Evolutionary conservation across 2,329 filamentous ascomycete species (phyloP).

Genomic region (Ophiosphaerella herpotricha): DNA sequence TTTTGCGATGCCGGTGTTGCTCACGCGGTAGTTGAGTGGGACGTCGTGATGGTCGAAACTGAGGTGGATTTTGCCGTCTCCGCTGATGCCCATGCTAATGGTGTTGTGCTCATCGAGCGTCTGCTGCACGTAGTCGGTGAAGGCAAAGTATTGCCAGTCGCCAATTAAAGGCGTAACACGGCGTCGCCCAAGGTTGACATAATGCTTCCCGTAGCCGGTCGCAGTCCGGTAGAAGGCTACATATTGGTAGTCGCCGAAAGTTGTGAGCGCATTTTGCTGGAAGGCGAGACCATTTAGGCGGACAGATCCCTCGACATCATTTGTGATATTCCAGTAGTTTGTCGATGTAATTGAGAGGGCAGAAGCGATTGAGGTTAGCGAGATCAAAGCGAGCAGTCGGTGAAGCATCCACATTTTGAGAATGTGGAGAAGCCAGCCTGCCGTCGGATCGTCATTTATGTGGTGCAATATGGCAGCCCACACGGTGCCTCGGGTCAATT

Average conservation of each 20-base stretch:
- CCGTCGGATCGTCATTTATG: not conserved
- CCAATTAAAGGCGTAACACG: conserved; percentile 44
- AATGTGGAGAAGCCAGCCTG: not conserved
- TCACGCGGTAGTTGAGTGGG: conserved; percentile 42
- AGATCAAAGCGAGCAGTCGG: conserved; percentile 9
- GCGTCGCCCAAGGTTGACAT: conserved; percentile 54
- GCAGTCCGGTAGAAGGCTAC: conserved; percentile 52
- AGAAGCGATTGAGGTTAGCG: conserved; percentile 15
- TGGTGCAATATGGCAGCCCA: not conserved
- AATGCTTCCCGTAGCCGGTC: conserved; percentile 39
- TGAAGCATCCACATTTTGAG: conserved; percentile 23
- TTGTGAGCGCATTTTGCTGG: conserved; percentile 55
- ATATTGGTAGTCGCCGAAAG: conserved; percentile 57
- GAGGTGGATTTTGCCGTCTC: conserved; percentile 59
- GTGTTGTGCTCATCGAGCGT: conserved; percentile 60
- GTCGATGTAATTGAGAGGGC: conserved; percentile 34
- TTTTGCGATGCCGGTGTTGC: conserved; percentile 37
- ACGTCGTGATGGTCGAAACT: conserved; percentile 58
- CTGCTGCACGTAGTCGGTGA: conserved; percentile 57
- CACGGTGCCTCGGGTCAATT: conserved; percentile 4
- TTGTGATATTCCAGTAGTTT: conserved; percentile 36
- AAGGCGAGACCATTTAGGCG: conserved; percentile 56
- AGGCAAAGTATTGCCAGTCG: conserved; percentile 54
- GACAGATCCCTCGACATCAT: conserved; percentile 41
- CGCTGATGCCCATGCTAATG: conserved; percentile 57